A percentile compares a stretch with the other conserved stretches of the same genome.
These are phyloP conservation scores for Westerdykella sp. DNA, from an alignment of 2,329 filamentous ascomycete genomes.

Conservation along the genomic window DNA sequence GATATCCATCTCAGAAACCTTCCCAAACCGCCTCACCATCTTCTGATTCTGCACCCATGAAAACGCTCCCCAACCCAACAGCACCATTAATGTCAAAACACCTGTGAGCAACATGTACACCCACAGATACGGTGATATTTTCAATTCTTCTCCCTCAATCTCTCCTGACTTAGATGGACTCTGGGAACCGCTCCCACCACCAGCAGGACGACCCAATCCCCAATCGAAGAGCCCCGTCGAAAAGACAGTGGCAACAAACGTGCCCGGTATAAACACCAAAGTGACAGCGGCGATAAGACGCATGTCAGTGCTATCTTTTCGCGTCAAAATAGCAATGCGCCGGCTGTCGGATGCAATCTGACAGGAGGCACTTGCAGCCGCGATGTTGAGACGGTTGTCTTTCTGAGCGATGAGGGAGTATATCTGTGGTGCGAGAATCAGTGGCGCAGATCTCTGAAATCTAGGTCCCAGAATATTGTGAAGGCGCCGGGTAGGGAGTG, in stretches of 20 bases:
- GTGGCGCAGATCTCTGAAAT: no score
- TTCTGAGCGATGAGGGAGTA: slow-evolving; percentile 14
- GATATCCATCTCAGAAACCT: slow-evolving; percentile 1
- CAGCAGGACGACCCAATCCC: slow-evolving; percentile 5
- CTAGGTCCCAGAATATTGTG: not conserved
- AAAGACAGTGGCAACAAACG: slow-evolving; percentile 16
- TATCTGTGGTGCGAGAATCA: slow-evolving; percentile 4
- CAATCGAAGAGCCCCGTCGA: slow-evolving; percentile 11
- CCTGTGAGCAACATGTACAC: slow-evolving; percentile 14
- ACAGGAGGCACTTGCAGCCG: slow-evolving; percentile 7
- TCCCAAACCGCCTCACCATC: slow-evolving; percentile 9
- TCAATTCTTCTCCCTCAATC: not conserved
- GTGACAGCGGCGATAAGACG: slow-evolving; percentile 17
- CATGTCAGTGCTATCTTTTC: slow-evolving; percentile 18
- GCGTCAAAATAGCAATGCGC: slow-evolving; percentile 14
- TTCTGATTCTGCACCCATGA: slow-evolving; percentile 10
- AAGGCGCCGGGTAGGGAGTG: not conserved
- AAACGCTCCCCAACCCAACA: slow-evolving; percentile 12
- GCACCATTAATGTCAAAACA: slow-evolving; percentile 9
- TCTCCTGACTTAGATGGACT: not conserved
- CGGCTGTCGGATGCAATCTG: slow-evolving; percentile 12
- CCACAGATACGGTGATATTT: slow-evolving; percentile 13
- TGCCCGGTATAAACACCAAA: slow-evolving; percentile 17
- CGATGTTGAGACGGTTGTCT: slow-evolving; percentile 14
- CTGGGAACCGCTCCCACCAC: not conserved